Conservation (phyloP, 1,139 yeast species). For the Candida tetrigidarum region DNA sequence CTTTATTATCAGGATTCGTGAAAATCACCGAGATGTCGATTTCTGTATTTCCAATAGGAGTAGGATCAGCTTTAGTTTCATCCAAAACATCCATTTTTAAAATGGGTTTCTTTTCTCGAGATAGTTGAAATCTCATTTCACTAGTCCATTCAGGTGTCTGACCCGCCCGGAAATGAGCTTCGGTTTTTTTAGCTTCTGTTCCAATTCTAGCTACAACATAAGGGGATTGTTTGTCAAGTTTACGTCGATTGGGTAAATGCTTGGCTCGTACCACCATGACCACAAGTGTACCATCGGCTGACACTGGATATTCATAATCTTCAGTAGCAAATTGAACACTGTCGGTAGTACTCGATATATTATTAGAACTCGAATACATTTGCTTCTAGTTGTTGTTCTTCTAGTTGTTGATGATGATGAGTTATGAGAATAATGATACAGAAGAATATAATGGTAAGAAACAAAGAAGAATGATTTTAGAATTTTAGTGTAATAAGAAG, state of each 20-base stretch:
- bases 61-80: slow-evolving; percentile 85
- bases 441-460: too few relatives aligned
- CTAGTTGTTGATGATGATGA: not conserved
- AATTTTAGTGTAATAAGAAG: too few relatives aligned
- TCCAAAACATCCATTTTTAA: slow-evolving; percentile 80
- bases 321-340: not conserved
- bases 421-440: too few relatives aligned
- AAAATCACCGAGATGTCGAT: slow-evolving; percentile 79
- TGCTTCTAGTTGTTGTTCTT: not conserved
- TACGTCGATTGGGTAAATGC: slow-evolving; percentile 81
- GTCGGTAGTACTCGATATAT: not conserved
- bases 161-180: slow-evolving; percentile 79
- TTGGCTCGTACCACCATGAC: slow-evolving; percentile 57
- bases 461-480: too few relatives aligned
- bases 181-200: slow-evolving; percentile 78
- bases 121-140: slow-evolving; percentile 68
- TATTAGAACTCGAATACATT: slow-evolving; percentile 8
- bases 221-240: slow-evolving; percentile 88
- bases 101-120: slow-evolving; percentile 63
- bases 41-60: slow-evolving; percentile 81
- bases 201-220: slow-evolving; percentile 81
- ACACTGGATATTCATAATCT: slow-evolving; percentile 25
- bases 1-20: slow-evolving; percentile 44
- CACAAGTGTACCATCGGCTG: slow-evolving; percentile 52
- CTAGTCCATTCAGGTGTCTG: slow-evolving; percentile 90